These are phyloP conservation scores for Botrytis aclada DNA, from an alignment of 2,329 filamentous ascomycete species.

Conservation along the genomic window DNA sequence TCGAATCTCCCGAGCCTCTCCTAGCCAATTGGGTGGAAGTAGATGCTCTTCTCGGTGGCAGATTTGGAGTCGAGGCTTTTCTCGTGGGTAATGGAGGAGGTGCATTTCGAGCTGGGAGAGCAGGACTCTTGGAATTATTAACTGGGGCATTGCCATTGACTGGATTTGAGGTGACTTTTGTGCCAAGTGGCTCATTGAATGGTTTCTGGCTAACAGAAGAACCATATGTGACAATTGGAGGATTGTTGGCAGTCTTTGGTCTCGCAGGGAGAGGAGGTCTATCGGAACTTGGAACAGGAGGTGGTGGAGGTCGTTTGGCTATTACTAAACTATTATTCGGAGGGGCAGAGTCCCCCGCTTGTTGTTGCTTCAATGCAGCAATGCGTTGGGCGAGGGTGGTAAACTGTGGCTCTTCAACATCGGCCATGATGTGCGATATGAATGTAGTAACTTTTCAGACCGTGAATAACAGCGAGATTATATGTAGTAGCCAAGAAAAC, in stretches of 20 bases:
- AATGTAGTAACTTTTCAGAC: not conserved
- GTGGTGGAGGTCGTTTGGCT: constrained; percentile 53
- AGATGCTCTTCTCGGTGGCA: constrained; percentile 8
- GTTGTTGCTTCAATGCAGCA: constrained; percentile 54
- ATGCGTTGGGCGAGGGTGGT: constrained; percentile 60
- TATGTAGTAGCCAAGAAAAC: not conserved
- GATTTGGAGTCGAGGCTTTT: constrained; percentile 40
- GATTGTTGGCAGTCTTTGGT: constrained; percentile 41
- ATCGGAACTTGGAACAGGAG: constrained; percentile 44
- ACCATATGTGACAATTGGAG: constrained; percentile 35
- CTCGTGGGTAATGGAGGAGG: constrained; percentile 52
- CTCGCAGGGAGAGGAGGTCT: constrained; percentile 42
- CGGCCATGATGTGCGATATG: constrained; percentile 48
- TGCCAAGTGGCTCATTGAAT: constrained; percentile 32
- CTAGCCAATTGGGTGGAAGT: constrained; percentile 39
- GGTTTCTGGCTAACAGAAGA: constrained; percentile 30
- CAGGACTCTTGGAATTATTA: constrained; percentile 26
- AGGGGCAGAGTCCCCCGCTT: constrained; percentile 25
- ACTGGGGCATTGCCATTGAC: constrained; percentile 32
- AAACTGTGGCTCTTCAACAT: constrained; percentile 60
- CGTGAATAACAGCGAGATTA: not conserved
- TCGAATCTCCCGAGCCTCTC: constrained; percentile 57
- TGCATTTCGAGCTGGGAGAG: constrained; percentile 31
- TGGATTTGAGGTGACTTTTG: constrained; percentile 29
- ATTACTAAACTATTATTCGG: constrained; percentile 21